Evolutionary conservation across 1,284 basidiomycete genomes (phyloP).

Genomic region (Boletellus deceptivus): DNA sequence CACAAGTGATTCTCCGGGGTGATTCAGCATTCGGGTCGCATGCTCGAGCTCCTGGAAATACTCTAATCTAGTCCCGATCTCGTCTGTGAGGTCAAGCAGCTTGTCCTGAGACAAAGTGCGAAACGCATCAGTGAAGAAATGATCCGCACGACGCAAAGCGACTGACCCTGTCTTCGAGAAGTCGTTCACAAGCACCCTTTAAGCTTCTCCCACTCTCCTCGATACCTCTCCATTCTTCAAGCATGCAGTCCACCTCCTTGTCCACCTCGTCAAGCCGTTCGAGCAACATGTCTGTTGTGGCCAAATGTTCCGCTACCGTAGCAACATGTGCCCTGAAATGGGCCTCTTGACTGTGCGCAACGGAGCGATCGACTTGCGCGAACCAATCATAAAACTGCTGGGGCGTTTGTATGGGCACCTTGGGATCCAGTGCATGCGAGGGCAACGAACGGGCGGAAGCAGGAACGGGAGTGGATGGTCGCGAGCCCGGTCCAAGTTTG

Average conservation of each 20-base stretch:
- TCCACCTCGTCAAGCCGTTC: slow-evolving; percentile 71
- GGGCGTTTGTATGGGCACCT: slow-evolving; percentile 76
- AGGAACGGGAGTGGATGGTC: slow-evolving; percentile 36
- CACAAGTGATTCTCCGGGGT: slow-evolving; percentile 87
- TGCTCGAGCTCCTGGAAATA: slow-evolving; percentile 92
- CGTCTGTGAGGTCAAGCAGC: slow-evolving; percentile 74
- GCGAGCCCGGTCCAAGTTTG: slow-evolving; percentile 34
- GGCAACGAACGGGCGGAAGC: slow-evolving; percentile 30
- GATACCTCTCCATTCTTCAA: slow-evolving; percentile 79
- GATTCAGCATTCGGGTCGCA: slow-evolving; percentile 87
- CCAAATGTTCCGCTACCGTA: slow-evolving; percentile 69
- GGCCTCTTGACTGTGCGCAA: slow-evolving; percentile 88
- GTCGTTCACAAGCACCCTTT: slow-evolving; percentile 85
- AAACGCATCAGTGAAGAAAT: slow-evolving; percentile 1
- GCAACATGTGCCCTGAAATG: slow-evolving; percentile 83
- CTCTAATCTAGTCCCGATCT: slow-evolving; percentile 73
- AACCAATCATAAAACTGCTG: slow-evolving; percentile 97
- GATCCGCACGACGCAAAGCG: not conserved
- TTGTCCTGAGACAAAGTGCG: slow-evolving; percentile 51
- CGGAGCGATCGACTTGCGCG: slow-evolving; percentile 78
- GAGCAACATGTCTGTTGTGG: slow-evolving; percentile 71
- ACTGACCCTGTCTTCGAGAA: slow-evolving; percentile 81
- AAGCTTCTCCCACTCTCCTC: slow-evolving; percentile 85
- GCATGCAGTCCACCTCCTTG: slow-evolving; percentile 73
- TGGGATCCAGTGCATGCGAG: slow-evolving; percentile 61